Evolutionary conservation across 1,284 basidiomycete genomes (phyloP), one percentile per base, ranked within the genome.

Genomic region (Cystobasidiaceae sp.): DNA sequence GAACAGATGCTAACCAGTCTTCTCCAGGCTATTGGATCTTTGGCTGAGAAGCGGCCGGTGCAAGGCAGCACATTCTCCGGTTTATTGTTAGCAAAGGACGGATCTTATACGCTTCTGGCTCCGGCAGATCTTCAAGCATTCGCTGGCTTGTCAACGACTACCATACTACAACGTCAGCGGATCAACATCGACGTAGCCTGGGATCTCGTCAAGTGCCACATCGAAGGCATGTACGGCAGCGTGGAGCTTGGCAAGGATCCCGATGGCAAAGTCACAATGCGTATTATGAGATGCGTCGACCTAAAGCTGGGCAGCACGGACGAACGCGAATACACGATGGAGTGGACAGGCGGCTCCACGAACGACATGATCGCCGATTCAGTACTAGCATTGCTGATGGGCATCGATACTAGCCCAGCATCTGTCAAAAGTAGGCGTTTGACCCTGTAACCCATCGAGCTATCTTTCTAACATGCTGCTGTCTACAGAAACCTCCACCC

Each of bases 291-390:
- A 27, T 88, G 87, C 4, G 81, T 98, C 2, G 90, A 93, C 76
- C 84, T 97, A 64, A 93, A 94, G 73, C 84, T 48, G 4, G 56
- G 44, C 15, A 43, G 86, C 58, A 86, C 85, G 0, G 80, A 81
- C 34, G 85, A 87, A 70, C 86, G 89, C 67, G 90, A 94, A 75
- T 77, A 94, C 39, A 87, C 85, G 28, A 79, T 98, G 30, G 92
- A 97, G 77, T 98, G 94, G 94, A 87, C 90, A 63, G 92, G 93
- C 19, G 92, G 88, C 71, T 87, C 90, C 17, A 91, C 89, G 74
- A 97, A 93, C 74, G 94, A 98, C 77, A 98, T 98, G 93, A 91
- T 98, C 49, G 96, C 94, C 5, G 94, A 98, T 77, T 92, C 93
- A 6, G 89, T 90, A 2, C 78, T 97, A 19, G 92, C 93, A 0